Percentiles rank a stretch among this genome's conserved stretches.
Evolutionary conservation across 805 yeast species (phyloP).

Genomic region (Starmerella sirachaensis): DNA sequence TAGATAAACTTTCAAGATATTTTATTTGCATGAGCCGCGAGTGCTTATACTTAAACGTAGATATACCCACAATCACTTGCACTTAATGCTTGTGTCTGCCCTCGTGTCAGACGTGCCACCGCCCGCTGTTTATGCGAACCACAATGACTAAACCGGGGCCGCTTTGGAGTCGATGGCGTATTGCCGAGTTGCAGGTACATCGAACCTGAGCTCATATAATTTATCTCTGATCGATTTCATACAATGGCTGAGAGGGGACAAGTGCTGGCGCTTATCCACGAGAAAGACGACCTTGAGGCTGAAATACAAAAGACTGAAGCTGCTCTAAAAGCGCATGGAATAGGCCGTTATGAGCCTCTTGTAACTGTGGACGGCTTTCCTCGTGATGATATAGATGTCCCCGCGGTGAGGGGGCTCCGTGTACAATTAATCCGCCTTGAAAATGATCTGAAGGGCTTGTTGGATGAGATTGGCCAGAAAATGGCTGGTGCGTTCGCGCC

Average conservation of each 20-base stretch:
- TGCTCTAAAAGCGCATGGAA: constrained; percentile 36
- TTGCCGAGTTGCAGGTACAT: background rate
- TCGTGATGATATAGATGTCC: constrained; percentile 67
- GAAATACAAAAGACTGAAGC: constrained; percentile 35
- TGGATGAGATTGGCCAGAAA: constrained; percentile 37
- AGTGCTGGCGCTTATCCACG: constrained; percentile 16
- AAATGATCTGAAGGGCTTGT: constrained; percentile 51
- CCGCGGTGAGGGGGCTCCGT: constrained; percentile 49
- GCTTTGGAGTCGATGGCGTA: too few species aligned
- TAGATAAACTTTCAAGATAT: too few species aligned
- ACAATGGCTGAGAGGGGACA: constrained; percentile 10
- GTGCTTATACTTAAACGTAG: too few species aligned
- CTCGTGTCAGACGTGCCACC: too few species aligned
- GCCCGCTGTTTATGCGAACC: too few species aligned
- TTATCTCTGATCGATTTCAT: background rate
- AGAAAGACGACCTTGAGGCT: constrained; percentile 30
- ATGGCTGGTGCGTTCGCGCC: constrained; percentile 33
- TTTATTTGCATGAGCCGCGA: too few species aligned
- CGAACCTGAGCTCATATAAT: background rate
- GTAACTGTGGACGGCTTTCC: constrained; percentile 75
- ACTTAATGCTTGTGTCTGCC: too few species aligned
- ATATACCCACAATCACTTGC: too few species aligned
- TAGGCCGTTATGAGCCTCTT: constrained; percentile 53
- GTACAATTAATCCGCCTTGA: constrained; percentile 52
- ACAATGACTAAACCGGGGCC: too few species aligned